Percentiles rank a stretch among this genome's conserved stretches.
Conservation (phyloP, 306 rosid species). For the Trichosanthes cucumerina region DNA sequence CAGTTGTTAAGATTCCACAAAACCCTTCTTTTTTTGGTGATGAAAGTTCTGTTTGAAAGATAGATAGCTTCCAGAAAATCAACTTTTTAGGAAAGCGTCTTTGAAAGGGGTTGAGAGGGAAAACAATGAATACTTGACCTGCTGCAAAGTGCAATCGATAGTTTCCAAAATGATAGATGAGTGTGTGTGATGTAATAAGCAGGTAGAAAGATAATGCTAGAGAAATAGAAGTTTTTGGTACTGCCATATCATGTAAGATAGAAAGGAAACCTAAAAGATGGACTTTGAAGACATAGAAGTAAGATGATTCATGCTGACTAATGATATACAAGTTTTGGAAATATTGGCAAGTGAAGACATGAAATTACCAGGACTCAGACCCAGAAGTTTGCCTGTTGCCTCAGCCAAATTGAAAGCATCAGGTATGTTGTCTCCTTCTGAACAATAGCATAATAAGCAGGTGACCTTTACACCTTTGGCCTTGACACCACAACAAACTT, state of each 20-base stretch:
- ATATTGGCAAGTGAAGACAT: conserved; percentile 28
- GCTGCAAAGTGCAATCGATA: neutral
- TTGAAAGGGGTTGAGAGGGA: neutral
- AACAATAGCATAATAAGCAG: conserved; percentile 81
- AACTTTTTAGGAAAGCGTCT: neutral
- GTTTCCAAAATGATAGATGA: neutral
- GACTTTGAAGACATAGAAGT: neutral
- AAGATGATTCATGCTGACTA: neutral
- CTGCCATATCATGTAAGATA: neutral
- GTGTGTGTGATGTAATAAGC: neutral
- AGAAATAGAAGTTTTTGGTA: neutral
- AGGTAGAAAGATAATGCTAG: neutral
- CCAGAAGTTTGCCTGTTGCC: conserved; percentile 58
- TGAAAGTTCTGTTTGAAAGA: neutral
- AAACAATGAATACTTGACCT: neutral
- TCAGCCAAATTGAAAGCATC: conserved; percentile 85
- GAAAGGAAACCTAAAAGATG: neutral
- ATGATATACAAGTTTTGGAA: neutral
- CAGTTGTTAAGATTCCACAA: neutral
- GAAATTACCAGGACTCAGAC: conserved; percentile 26
- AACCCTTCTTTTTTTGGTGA: neutral
- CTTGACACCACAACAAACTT: conserved; percentile 32
- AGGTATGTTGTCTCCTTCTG: conserved; percentile 86
- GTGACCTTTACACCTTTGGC: conserved; percentile 88
- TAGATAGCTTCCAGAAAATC: neutral